A percentile compares a stretch with the other conserved stretches of the same genome.
Conservation (phyloP, 2,329 filamentous ascomycete species). For the Annulohypoxylon truncatum region DNA sequence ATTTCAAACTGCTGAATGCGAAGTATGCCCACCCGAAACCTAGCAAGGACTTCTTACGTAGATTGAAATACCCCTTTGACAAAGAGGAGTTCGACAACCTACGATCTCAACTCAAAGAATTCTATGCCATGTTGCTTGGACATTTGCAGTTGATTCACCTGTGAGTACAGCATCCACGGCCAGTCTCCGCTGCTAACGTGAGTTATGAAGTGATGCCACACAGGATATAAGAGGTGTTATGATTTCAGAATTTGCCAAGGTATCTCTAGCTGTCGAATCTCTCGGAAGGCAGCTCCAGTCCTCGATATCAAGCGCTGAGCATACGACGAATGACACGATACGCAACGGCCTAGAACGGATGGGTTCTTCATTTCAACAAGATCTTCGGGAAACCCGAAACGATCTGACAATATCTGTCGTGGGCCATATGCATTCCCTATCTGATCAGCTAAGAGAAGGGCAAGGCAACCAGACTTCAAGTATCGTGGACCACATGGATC, state of each 20-base stretch:
- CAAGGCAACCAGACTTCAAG: conserved; percentile 1
- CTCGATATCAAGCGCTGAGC: conserved; percentile 4
- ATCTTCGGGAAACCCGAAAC: not conserved
- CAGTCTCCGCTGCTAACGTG: not conserved
- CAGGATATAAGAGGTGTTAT: not conserved
- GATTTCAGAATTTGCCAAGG: conserved; percentile 2
- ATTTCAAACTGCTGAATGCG: conserved; percentile 21
- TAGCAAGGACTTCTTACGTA: not conserved
- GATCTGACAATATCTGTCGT: not conserved
- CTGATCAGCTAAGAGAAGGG: not conserved
- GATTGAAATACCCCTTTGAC: conserved; percentile 20
- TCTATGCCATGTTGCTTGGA: conserved; percentile 3
- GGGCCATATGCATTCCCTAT: not conserved
- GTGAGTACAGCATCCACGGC: not conserved
- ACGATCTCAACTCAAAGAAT: conserved; percentile 11
- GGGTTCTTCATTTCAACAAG: conserved; percentile 2
- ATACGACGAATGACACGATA: not conserved
- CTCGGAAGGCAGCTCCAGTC: conserved; percentile 7
- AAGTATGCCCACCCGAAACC: conserved; percentile 3
- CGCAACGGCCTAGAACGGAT: not conserved
- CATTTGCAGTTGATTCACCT: conserved; percentile 20
- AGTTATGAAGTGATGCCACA: conserved; percentile 13
- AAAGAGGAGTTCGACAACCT: conserved; percentile 19
- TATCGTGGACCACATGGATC: not conserved
- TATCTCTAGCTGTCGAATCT: conserved; percentile 1